Base-by-base conservation (phyloP, 306 rosid species). In the Cicer bijugum region DNA sequence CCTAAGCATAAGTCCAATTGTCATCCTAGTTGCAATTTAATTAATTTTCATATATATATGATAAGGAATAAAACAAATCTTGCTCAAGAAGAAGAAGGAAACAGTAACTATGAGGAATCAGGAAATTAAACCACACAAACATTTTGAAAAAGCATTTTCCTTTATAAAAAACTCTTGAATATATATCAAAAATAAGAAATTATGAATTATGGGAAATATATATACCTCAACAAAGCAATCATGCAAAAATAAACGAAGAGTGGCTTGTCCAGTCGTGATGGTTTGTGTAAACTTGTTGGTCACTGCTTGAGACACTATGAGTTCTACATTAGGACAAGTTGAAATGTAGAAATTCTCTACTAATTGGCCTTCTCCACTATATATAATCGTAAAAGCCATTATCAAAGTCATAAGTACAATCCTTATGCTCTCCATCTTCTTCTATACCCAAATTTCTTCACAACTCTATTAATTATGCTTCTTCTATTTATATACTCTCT, bases 161-260 rank as follows among this genome's bases (percentile, higher is more conserved):
- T 3, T 28, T 28, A 28, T 28, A 28, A 28, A 28, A 56, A 43
- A 74, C 1, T 0, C 1, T 5, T 7, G n/a, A 4, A 4, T 9
- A 5, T 12, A 43, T 8, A 16, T 9, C 10, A 5, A 38, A 12
- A 35, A 8, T n/a, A 42, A 42, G 45, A 42, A 42, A 42, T 42
- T 58, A 58, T 28, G 16, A 11, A 58, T 33, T 6, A 0, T 59
- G 6, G 7, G 8, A 45, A 67, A 5, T 39, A 11, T 35, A 2
- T 19, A 48, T 67, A 94, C 98, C 96, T 89, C 81, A 40, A 94
- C 90, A 15, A 89, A 86, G 71, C 98, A 94, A 2, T 94, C 98
- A 74, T 91, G 98, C 44, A 94, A 82, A 68, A 91, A 94, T 17
- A 94, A 81, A 43, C 97, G 91, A 14, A 94, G 87, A 51, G 98